Evolutionary conservation across 495 filamentous ascomycete genomes (phyloP).

Genomic region (Penicillium antarcticum): DNA sequence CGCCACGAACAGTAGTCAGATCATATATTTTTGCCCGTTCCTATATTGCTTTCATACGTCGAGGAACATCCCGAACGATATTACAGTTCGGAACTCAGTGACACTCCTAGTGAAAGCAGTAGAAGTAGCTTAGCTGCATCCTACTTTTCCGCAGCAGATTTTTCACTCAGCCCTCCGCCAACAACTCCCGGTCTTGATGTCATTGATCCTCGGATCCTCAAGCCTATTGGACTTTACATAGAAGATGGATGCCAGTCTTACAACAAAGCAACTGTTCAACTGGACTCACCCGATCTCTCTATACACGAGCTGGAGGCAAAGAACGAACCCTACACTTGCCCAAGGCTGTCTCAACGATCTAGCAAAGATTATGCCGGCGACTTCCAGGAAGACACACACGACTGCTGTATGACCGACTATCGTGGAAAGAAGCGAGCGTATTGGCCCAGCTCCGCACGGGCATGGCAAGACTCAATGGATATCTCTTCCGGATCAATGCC

Average conservation of each 20-base stretch:
- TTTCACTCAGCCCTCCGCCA: conserved; percentile 7
- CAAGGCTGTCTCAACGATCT: background rate
- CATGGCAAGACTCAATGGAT: no score
- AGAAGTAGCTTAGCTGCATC: conserved; percentile 7
- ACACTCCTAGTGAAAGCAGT: conserved; percentile 9
- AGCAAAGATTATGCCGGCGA: background rate
- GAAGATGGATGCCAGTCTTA: background rate
- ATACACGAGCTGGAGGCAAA: background rate
- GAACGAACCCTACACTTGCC: background rate
- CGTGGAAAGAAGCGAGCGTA: no score
- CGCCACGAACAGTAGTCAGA: conserved; percentile 10
- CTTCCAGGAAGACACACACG: no score
- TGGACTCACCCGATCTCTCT: background rate
- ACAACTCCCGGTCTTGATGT: conserved; percentile 12
- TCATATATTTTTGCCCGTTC: conserved; percentile 7
- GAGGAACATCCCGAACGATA: conserved; percentile 8
- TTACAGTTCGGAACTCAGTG: conserved; percentile 1
- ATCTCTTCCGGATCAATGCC: no score
- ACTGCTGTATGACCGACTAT: no score
- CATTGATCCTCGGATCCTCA: conserved; percentile 13
- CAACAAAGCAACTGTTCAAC: background rate
- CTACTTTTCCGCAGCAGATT: conserved; percentile 4
- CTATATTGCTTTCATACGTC: background rate
- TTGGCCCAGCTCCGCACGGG: no score
- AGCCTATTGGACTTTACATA: background rate